Evolutionary conservation across 805 yeast species (phyloP), one percentile per base, ranked within the genome.

Genomic region (Kuraishia capsulata): DNA sequence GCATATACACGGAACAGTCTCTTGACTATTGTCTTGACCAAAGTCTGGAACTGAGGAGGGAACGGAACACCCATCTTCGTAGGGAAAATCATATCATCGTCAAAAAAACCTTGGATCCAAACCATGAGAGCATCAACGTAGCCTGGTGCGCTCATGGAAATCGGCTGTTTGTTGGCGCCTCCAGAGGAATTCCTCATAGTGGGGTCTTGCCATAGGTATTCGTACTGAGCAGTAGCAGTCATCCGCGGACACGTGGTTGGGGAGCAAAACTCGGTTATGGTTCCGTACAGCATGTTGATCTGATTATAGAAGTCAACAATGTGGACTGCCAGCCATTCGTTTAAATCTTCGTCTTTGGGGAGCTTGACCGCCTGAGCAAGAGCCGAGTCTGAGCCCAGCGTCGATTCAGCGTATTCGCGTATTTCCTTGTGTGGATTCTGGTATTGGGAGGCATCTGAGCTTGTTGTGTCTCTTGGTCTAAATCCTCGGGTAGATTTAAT

Each of bases 161-260:
- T 76, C 1, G 98, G 97, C 43, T 81, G 77, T 51, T 73, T 73
- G 18, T 11, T 29, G n/a, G 17, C 20, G 11, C 41, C 33, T 13
- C 29, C 29, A 13, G 16, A 16, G 48, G 58, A 67, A 41, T 65
- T 60, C 31, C 75, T 64, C 46, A 65, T 66, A 18, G 20, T 34
- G 6, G 84, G 69, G 50, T 89, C 95, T 56, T 90, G 96, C 99
- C 99, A 92, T 42, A 92, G 69, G 54, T 92, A 92, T 59, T 92
- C 98, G 55, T 88, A 90, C 63, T 89, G 97, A 44, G 82, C 92
- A 0, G 97, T 90, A 17, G 99, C 99, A 41, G 85, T 89, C 99
- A 92, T 92, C 42, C 92, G 67, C 2, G 98, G 97, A 57, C 99
- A 92, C 2, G 94, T 73, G n/a, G 65, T 59, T 2, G 97, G 97